These are phyloP conservation scores for Albizia julibrissin DNA, from an alignment of 306 rosid species.

Conservation along the genomic window DNA sequence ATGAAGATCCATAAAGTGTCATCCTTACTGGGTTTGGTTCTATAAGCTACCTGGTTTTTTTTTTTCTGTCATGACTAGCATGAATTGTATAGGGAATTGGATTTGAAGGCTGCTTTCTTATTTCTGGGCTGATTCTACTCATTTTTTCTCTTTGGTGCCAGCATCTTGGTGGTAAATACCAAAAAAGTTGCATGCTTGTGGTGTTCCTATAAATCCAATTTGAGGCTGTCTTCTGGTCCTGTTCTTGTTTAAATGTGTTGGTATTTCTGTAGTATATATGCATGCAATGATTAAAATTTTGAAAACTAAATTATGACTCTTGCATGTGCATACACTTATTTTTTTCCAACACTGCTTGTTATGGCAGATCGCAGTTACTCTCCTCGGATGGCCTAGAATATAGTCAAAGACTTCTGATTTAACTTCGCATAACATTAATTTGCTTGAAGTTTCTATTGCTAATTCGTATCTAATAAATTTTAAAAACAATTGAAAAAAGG, in stretches of 20 bases:
- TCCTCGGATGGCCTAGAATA: not conserved
- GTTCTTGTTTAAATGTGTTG: not conserved
- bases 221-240: constrained; percentile 4
- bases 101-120: constrained; percentile 39
- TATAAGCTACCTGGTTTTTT: constrained; percentile 40
- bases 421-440: not conserved
- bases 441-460: not conserved
- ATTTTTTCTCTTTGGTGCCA: constrained; percentile 46
- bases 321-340: not conserved
- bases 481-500: not conserved
- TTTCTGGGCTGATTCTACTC: constrained; percentile 42
- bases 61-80: constrained; percentile 41
- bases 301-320: not conserved
- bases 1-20: constrained; percentile 28
- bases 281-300: not conserved
- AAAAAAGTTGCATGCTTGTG: constrained; percentile 36
- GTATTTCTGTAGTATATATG: not conserved
- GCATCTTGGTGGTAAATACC: constrained; percentile 37
- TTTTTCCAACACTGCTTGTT: not conserved
- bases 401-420: not conserved
- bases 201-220: constrained; percentile 18
- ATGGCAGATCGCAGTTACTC: not conserved
- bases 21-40: constrained; percentile 38
- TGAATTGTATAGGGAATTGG: constrained; percentile 59
- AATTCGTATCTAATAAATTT: not conserved